These are phyloP conservation scores for Spergularia bocconei DNA, from an alignment of 148 eudicot species.

Conservation along the genomic window DNA sequence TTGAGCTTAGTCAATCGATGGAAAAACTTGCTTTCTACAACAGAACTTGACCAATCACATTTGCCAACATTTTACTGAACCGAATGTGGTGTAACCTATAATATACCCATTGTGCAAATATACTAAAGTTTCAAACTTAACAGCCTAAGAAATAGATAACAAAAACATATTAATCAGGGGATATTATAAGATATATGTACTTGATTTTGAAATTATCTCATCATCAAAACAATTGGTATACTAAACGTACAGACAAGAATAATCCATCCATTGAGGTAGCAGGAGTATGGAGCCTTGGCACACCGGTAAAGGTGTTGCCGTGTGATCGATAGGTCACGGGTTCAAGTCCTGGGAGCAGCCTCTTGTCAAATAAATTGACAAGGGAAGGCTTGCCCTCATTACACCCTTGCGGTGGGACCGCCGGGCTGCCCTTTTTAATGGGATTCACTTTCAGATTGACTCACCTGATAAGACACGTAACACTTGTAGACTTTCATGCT, in stretches of 20 bases:
- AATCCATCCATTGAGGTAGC: not conserved
- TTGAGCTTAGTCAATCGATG: not conserved
- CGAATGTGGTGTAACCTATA: not conserved
- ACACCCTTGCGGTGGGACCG: too few relatives aligned
- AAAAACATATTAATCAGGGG: not conserved
- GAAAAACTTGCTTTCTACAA: not conserved
- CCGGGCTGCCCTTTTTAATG: too few relatives aligned
- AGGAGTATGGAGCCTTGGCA: too few relatives aligned
- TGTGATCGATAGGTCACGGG: too few relatives aligned
- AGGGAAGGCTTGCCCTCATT: too few relatives aligned
- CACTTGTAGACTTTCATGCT: not conserved
- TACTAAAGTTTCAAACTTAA: too few relatives aligned
- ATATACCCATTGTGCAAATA: not conserved
- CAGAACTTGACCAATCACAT: too few relatives aligned
- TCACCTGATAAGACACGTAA: constrained; percentile 6
- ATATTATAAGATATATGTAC: not conserved
- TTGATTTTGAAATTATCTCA: not conserved
- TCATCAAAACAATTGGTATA: not conserved
- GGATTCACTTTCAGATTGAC: not conserved
- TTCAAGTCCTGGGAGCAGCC: too few relatives aligned
- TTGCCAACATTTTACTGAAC: not conserved
- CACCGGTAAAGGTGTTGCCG: too few relatives aligned
- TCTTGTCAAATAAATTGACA: too few relatives aligned
- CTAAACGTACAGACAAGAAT: constrained; percentile 2
- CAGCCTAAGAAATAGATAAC: too few relatives aligned